A percentile compares a stretch with the other conserved stretches of the same genome.
These are phyloP conservation scores for Smittium culicis DNA, from an alignment of 371 early-diverging fungal genomes.

Conservation along the genomic window DNA sequence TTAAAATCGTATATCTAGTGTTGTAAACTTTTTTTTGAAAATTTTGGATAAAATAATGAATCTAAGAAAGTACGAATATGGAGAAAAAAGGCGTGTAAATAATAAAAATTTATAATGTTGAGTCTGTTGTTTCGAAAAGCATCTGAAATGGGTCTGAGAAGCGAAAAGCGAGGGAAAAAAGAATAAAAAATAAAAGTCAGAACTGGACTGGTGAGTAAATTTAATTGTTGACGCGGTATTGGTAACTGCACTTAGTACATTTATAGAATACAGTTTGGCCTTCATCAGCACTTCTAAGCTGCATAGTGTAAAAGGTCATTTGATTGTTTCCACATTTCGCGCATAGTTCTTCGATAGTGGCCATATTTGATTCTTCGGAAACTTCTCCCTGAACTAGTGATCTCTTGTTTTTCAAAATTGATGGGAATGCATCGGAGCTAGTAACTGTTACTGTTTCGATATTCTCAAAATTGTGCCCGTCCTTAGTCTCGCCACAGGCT, in stretches of 20 bases:
- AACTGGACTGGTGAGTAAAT: neutral
- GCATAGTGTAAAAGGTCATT: constrained; percentile 97
- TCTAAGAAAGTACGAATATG: too few species aligned
- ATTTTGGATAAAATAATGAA: too few species aligned
- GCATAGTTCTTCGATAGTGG: constrained; percentile 91
- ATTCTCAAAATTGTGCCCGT: too few species aligned
- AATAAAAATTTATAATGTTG: too few species aligned
- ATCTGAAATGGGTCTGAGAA: too few species aligned
- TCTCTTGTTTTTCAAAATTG: constrained; percentile 54
- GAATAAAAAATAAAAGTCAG: neutral
- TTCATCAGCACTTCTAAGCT: constrained; percentile 98
- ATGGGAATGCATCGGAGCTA: constrained; percentile 62
- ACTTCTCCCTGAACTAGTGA: constrained; percentile 46
- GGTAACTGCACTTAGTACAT: constrained; percentile 85
- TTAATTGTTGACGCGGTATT: constrained; percentile 10
- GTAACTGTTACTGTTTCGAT: constrained; percentile 65
- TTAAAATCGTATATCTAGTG: too few species aligned
- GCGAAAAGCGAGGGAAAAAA: neutral
- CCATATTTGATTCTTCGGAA: constrained; percentile 39
- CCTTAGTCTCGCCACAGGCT: too few species aligned
- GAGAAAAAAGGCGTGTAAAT: too few species aligned
- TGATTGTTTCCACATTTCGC: constrained; percentile 87
- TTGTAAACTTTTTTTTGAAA: too few species aligned
- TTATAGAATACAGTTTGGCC: constrained; percentile 99
- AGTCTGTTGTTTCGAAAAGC: too few species aligned